phyloP scores from a whole-genome alignment of 2,329 filamentous ascomycete species.

The Cladophialophora immunda region DNA sequence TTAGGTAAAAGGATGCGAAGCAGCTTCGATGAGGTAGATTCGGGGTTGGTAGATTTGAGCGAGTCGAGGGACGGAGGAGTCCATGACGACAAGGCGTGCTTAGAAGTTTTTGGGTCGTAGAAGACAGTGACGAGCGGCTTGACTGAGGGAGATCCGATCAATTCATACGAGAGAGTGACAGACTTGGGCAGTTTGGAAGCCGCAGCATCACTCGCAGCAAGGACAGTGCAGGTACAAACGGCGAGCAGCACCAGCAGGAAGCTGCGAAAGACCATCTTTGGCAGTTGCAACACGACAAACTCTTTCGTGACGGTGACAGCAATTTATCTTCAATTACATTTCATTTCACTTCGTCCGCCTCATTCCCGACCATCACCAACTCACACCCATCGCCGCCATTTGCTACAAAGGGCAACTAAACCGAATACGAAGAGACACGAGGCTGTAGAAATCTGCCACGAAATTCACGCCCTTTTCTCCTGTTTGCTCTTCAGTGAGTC shows the following conservation, averaged over 20 bases:
- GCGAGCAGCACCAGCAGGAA: conserved; percentile 27
- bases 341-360: neutral
- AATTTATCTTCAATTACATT: neutral
- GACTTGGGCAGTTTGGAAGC: conserved; percentile 35
- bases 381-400: conserved; percentile 3
- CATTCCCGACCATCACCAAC: conserved; percentile 6
- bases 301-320: neutral
- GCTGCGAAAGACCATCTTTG: conserved; percentile 24
- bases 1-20: conserved; percentile 49
- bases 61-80: conserved; percentile 44
- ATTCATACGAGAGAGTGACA: conserved; percentile 39
- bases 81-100: conserved; percentile 50
- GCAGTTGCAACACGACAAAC: neutral
- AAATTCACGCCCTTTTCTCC: conserved; percentile 23
- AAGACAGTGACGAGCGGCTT: conserved; percentile 50
- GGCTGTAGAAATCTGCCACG: conserved; percentile 2
- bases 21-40: conserved; percentile 62
- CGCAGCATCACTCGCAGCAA: conserved; percentile 25
- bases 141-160: conserved; percentile 35
- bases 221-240: conserved; percentile 15
- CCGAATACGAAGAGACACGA: conserved; percentile 24
- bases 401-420: conserved; percentile 27
- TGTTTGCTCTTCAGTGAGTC: conserved; percentile 24
- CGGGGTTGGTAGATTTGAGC: conserved; percentile 42
- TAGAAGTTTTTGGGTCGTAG: conserved; percentile 51